Percentiles rank a stretch among this genome's conserved stretches.
Evolutionary conservation across 169 alveolate species (phyloP).

Genomic region (Babesia ovis): DNA sequence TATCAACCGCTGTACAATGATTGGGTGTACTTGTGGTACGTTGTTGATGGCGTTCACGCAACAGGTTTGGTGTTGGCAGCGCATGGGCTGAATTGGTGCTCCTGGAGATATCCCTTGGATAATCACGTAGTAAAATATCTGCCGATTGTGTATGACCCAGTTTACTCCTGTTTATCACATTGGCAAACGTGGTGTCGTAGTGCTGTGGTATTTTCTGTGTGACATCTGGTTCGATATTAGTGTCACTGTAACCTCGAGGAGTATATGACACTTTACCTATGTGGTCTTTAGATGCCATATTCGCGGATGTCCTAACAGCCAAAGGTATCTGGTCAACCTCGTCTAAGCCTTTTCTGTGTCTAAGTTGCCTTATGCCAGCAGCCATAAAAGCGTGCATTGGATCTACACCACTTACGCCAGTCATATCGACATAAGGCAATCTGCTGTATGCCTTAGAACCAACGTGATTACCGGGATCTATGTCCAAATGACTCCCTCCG

Average conservation of each 20-base stretch:
- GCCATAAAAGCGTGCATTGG: neutral
- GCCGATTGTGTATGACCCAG: conserved; percentile 12
- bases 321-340: neutral
- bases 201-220: neutral
- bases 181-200: too few relatives aligned
- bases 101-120: too few relatives aligned
- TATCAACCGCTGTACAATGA: too few relatives aligned
- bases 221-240: neutral
- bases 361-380: neutral
- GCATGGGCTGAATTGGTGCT: too few relatives aligned
- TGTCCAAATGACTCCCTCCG: neutral
- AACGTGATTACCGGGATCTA: too few relatives aligned
- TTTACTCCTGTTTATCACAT: too few relatives aligned
- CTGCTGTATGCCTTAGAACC: too few relatives aligned
- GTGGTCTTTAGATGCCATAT: neutral
- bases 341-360: neutral
- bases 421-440: too few relatives aligned
- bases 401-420: too few relatives aligned
- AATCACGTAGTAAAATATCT: conserved; percentile 26
- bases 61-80: too few relatives aligned
- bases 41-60: neutral
- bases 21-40: neutral
- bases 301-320: neutral
- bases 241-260: neutral
- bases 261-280: neutral